phyloP scores from a whole-genome alignment of 2,329 filamentous ascomycete species.

The Calonectria pauciramosa region DNA sequence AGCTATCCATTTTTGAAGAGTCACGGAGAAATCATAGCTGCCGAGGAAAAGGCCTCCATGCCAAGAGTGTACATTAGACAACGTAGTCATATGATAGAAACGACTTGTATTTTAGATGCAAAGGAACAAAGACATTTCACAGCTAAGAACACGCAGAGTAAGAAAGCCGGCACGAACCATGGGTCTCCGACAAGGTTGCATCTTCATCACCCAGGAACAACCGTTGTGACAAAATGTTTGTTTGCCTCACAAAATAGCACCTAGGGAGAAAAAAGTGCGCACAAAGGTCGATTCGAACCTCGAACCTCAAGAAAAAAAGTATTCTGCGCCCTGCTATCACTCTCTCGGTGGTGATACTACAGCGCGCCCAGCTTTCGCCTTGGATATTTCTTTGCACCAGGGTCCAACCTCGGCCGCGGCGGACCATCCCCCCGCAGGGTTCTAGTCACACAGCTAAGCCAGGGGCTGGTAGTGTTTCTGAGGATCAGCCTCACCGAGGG shows the following conservation, averaged over 20 bases:
- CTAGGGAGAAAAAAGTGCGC: not conserved
- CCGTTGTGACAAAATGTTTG: not conserved
- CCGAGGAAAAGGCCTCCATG: not conserved
- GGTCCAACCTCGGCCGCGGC: conserved; percentile 37
- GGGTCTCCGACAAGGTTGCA: not conserved
- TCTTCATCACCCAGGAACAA: not conserved
- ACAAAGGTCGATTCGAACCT: not conserved
- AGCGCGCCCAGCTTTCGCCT: conserved; percentile 45
- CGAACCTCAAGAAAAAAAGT: conserved; percentile 5
- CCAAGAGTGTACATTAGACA: conserved; percentile 7
- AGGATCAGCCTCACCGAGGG: conserved; percentile 1
- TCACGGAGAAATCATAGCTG: not conserved
- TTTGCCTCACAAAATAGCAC: not conserved
- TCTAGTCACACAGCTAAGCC: conserved; percentile 5
- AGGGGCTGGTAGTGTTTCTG: conserved; percentile 44
- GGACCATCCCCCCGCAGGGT: not conserved
- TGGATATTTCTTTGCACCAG: conserved; percentile 46
- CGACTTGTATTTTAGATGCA: not conserved
- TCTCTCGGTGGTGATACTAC: conserved; percentile 41
- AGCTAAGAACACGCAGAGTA: not conserved
- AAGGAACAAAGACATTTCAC: not conserved
- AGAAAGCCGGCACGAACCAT: not conserved
- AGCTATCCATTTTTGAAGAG: not conserved
- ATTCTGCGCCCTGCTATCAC: conserved; percentile 36
- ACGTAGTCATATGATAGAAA: not conserved